phyloP scores from a whole-genome alignment of 2,329 filamentous ascomycete species.

The Penicillium sp. region DNA sequence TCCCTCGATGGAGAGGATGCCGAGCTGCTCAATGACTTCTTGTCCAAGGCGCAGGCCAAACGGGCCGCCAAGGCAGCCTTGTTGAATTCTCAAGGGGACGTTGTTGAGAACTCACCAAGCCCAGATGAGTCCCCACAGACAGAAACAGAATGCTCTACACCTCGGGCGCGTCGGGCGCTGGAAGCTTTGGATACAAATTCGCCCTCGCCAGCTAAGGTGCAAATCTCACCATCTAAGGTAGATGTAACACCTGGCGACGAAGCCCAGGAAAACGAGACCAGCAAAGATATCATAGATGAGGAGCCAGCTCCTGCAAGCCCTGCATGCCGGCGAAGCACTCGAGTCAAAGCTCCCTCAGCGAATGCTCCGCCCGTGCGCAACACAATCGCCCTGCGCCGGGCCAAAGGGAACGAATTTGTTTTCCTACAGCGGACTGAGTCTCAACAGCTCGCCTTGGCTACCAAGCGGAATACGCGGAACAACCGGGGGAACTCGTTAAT shows the following conservation, averaged over 20 bases:
- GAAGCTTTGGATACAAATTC: conserved; percentile 41
- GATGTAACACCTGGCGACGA: conserved; percentile 12
- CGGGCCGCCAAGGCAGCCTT: conserved; percentile 37
- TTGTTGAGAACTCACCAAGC: conserved; percentile 13
- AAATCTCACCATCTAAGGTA: conserved; percentile 30
- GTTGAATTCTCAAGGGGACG: conserved; percentile 21
- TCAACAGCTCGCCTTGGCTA: conserved; percentile 43
- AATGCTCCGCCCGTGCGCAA: conserved; percentile 33
- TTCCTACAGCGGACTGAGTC: conserved; percentile 43
- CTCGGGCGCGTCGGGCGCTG: conserved; percentile 35
- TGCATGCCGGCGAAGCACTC: conserved; percentile 37
- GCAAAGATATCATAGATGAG: conserved; percentile 17
- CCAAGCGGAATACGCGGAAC: conserved; percentile 43
- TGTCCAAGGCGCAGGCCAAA: conserved; percentile 43
- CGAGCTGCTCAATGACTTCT: conserved; percentile 40
- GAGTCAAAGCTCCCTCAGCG: conserved; percentile 28
- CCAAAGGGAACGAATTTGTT: conserved; percentile 47
- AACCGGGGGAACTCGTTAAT: conserved; percentile 42
- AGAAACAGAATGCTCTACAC: conserved; percentile 27
- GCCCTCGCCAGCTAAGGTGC: conserved; percentile 36
- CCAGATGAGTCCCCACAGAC: conserved; percentile 18
- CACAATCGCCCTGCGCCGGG: conserved; percentile 43
- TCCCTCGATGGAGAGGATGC: conserved; percentile 41
- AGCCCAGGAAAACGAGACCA: conserved; percentile 12
- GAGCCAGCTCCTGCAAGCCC: conserved; percentile 28